phyloP scores from a whole-genome alignment of 768 basidiomycete species.

The Pisolithus tinctorius region DNA sequence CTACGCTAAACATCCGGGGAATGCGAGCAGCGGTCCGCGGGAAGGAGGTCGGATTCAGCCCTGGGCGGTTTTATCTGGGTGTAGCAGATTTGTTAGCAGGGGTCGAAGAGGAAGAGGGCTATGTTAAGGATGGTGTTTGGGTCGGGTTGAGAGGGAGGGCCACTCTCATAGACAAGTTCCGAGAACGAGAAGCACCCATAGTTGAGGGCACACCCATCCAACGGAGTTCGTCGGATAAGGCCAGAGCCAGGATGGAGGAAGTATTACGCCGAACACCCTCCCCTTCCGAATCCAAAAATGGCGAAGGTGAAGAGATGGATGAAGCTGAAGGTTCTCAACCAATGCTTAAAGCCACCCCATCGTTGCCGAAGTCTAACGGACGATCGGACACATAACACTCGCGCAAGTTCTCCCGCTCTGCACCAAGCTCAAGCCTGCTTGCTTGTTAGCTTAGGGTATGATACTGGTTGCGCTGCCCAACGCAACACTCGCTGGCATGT shows the following conservation, averaged over 20 bases:
- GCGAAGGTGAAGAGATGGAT: conserved; percentile 2
- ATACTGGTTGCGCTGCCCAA: too few relatives aligned
- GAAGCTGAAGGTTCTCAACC: not conserved
- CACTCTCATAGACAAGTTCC: not conserved
- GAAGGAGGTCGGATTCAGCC: conserved; percentile 84
- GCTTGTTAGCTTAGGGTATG: too few relatives aligned
- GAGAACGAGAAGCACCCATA: not conserved
- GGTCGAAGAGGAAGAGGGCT: conserved; percentile 58
- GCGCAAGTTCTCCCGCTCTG: too few relatives aligned
- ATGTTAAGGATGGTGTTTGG: conserved; percentile 18
- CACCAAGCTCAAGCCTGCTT: too few relatives aligned
- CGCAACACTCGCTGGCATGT: too few relatives aligned
- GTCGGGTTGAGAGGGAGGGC: conserved; percentile 13
- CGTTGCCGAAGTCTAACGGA: too few relatives aligned
- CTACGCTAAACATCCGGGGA: conserved; percentile 40
- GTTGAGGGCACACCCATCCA: not conserved
- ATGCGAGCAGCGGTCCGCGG: conserved; percentile 88
- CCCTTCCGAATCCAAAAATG: conserved; percentile 1
- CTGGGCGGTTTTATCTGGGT: conserved; percentile 85
- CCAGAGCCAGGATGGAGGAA: conserved; percentile 21
- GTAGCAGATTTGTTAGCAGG: conserved; percentile 73
- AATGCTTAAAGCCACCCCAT: too few relatives aligned
- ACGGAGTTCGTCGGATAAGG: conserved; percentile 17
- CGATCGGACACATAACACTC: too few relatives aligned
- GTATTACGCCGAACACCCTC: conserved; percentile 11